These are phyloP conservation scores for Azolla pinnata DNA, from an alignment of 75 land plant genomes.

Conservation along the genomic window DNA sequence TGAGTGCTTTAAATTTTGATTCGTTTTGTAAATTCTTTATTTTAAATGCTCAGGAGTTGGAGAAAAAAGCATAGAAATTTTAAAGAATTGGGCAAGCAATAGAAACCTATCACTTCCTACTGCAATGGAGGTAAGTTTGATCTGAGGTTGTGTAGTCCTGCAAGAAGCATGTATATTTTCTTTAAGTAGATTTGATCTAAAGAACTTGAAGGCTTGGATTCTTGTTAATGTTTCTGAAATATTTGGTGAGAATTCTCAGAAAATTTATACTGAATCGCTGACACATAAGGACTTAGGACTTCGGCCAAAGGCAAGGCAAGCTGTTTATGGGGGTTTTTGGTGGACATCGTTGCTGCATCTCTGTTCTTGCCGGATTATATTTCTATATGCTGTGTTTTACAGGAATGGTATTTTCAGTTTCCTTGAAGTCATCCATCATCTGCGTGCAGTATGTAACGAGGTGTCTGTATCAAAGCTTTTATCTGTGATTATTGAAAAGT, in stretches of 20 bases:
- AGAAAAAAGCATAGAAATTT: slow-evolving; percentile 4
- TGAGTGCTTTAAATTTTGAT: too few relatives aligned
- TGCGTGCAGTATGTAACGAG: too few relatives aligned
- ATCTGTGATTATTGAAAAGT: too few relatives aligned
- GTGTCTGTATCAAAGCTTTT: too few relatives aligned
- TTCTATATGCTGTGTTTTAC: too few relatives aligned
- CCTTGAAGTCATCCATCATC: too few relatives aligned
- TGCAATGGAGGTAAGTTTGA: slow-evolving; percentile 13
- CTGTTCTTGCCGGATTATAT: too few relatives aligned
- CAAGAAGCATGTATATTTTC: too few relatives aligned
- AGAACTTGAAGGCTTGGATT: too few relatives aligned
- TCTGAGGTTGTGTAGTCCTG: background rate
- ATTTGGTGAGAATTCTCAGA: slow-evolving; percentile 15
- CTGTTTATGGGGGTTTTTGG: background rate
- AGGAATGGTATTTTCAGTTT: too few relatives aligned
- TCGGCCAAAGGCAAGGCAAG: slow-evolving; percentile 15
- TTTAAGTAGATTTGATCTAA: too few relatives aligned
- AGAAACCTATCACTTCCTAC: slow-evolving; percentile 7
- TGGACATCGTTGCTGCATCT: background rate
- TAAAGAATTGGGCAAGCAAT: slow-evolving; percentile 11
- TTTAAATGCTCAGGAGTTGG: slow-evolving; percentile 13
- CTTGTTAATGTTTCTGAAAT: background rate
- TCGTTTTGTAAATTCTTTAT: too few relatives aligned
- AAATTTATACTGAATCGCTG: background rate
- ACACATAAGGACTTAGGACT: slow-evolving; percentile 11